Evolutionary conservation across 2,329 filamentous ascomycete genomes (phyloP).

Genomic region (Fusarium musae): DNA sequence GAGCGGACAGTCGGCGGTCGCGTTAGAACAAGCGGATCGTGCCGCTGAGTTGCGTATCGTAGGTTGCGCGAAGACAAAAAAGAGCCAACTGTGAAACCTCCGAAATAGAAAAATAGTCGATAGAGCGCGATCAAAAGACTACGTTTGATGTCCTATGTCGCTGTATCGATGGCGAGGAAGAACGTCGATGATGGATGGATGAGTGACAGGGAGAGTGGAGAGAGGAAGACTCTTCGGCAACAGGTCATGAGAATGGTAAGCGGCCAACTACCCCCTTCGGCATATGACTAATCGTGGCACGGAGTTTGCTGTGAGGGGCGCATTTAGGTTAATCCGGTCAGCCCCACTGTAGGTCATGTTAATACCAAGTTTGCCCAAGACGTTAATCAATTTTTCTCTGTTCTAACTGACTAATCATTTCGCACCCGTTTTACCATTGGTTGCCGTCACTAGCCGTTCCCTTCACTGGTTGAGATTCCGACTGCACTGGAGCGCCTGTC

Average conservation of each 20-base stretch:
- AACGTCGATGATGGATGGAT: conserved; percentile 29
- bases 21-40: conserved; percentile 19
- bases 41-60: conserved; percentile 9
- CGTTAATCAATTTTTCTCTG: conserved; percentile 11
- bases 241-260: conserved; percentile 15
- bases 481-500: conserved; percentile 1
- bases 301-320: not conserved
- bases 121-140: conserved; percentile 3
- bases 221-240: conserved; percentile 38
- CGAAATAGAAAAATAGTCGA: not conserved
- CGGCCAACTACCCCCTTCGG: not conserved
- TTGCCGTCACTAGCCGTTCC: conserved; percentile 47
- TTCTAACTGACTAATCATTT: conserved; percentile 40
- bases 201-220: conserved; percentile 29
- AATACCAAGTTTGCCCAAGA: not conserved
- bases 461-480: conserved; percentile 2
- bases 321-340: conserved; percentile 23
- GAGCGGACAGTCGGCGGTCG: conserved; percentile 10
- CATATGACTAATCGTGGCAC: conserved; percentile 32
- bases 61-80: not conserved
- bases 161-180: conserved; percentile 31
- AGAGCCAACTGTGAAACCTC: not conserved
- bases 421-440: conserved; percentile 38
- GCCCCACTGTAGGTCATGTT: not conserved
- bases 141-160: conserved; percentile 17